phyloP scores from a whole-genome alignment of 169 alveolate species.

The Cyclospora cayetanensis region DNA sequence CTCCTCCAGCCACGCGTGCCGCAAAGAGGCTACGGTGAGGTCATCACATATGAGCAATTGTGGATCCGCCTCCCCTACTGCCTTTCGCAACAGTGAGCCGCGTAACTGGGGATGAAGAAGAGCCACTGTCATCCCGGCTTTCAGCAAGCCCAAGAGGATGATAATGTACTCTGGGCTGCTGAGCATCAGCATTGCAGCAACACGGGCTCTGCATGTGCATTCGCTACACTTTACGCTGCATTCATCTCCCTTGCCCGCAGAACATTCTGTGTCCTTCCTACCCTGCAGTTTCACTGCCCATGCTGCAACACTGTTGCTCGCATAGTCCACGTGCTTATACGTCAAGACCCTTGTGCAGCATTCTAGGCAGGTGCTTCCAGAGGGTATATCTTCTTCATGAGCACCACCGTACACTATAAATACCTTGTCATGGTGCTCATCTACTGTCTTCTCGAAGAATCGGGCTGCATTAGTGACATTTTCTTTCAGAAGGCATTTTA shows the following conservation, averaged over 20 bases:
- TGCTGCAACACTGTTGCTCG: constrained; percentile 60
- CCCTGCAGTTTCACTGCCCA: constrained; percentile 7
- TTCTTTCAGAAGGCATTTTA: not conserved
- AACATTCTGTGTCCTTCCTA: not conserved
- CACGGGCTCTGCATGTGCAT: not conserved
- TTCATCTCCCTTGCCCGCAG: not conserved
- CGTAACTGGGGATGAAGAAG: constrained; percentile 52
- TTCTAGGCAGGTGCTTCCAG: not conserved
- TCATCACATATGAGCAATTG: constrained; percentile 53
- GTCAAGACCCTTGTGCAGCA: constrained; percentile 58
- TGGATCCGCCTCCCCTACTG: constrained; percentile 8
- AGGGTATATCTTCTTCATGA: not conserved
- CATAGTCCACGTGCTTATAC: constrained; percentile 45
- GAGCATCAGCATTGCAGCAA: constrained; percentile 50
- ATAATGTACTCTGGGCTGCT: constrained; percentile 41
- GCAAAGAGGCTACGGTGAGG: constrained; percentile 26
- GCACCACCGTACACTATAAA: constrained; percentile 56
- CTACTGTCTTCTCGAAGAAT: constrained; percentile 25
- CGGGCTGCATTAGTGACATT: constrained; percentile 27
- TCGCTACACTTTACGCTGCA: not conserved
- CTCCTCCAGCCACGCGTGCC: constrained; percentile 25
- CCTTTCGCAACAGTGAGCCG: constrained; percentile 46
- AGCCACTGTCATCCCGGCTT: constrained; percentile 47
- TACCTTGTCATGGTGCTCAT: constrained; percentile 20
- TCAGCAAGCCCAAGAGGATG: constrained; percentile 32